Evolutionary conservation across 1,139 yeast species (phyloP), one percentile per base, ranked within the genome.

Genomic region (Candida buenavistaensis): DNA sequence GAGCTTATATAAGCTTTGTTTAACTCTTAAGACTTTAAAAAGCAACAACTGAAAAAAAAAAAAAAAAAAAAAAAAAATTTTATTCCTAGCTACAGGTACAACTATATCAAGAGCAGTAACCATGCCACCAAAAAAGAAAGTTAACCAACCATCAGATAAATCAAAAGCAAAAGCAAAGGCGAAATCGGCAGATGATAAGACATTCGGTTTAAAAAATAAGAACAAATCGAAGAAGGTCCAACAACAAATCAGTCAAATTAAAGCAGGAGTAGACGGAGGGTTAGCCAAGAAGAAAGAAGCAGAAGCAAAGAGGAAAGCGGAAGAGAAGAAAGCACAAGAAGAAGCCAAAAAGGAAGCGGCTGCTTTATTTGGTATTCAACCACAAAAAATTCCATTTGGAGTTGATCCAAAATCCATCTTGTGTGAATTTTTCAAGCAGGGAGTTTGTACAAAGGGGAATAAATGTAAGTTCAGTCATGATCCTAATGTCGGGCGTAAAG

Each of bases 401-500:
- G 97, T 89, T 42, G 98, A 94, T 64, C 98, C 99, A 36, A 92
- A 92, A 66, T 80, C 95, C 4, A 85, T 94, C 28, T 65, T 92
- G 16, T 94, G 98, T 76, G 88, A 86, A 39, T 82, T 81, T 60
- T 92, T 88, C 78, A 92, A 82, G 63, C 80, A 86, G 44, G 97
- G 96, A 25, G 71, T 77, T 39, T 92, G 99, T 75, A 78, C 82
- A 45, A 89, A 90, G 62, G 98, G 97, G 33, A 57, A 72, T 46
- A 87, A 86, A 58, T 94, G 98, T 79, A 92, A 90, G 62, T 94
- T 90, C 64, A 82, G 95, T 36, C 99, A 94, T 61, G 96, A 94
- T 60, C 64, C 87, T 54, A 76, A 79, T 44, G 77, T 88, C 23
- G 97, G 90, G 23, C 80, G 97, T 59, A 90, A 85, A 62, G 88